Base-by-base conservation (phyloP, 2,329 filamentous ascomycete species). In the Diaporthe destruens region DNA sequence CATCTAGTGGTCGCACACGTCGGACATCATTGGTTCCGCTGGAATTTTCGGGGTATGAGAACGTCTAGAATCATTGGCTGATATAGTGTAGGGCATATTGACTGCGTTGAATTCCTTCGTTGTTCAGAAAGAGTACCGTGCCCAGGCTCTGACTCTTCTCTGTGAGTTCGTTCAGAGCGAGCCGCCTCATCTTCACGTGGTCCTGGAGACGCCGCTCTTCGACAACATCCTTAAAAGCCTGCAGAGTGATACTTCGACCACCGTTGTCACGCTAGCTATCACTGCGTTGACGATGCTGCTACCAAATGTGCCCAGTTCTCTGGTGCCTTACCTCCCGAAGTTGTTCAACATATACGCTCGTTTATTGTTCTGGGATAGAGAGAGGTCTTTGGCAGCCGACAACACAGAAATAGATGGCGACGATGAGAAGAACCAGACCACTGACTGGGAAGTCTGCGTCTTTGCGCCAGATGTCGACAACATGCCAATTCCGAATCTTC, bases 341-440 rank as follows among this genome's bases (percentile, higher is more conserved):
- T 84, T 96, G 23, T 96, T 96, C 85, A 92, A 95, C 74, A 91
- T 96, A 68, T 96, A 96, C 80, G 93, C 92, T 70, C 87, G 94
- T 63, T 82, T 96, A 56, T 83, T 96, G 0, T 96, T 95, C 78
- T 96, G 94, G 93, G 92, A 95, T 76, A 83, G 84, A 63, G 87
- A 88, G 73, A 81, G 84, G 14, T 83, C 84, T 6, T 80, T 81
- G 14, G 77, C 80, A n/a, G 78, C 83, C 51, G 82, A 83, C 23
- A 78, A 81, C 16, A 76, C 79, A 9, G 79, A 83, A 47, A 82
- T 85, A n/a, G 83, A 84, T 44, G 79, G 77, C n/a, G 84, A 85
- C 47, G 96, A 94, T 93, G 91, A 94, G 63, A 89, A 88, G 72
- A 86, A 89, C 47, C 90, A 89, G 74, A 86, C 90, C 18, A 79